Evolutionary conservation across 129 eudicot species (phyloP).

Genomic region (Mikania micrantha): DNA sequence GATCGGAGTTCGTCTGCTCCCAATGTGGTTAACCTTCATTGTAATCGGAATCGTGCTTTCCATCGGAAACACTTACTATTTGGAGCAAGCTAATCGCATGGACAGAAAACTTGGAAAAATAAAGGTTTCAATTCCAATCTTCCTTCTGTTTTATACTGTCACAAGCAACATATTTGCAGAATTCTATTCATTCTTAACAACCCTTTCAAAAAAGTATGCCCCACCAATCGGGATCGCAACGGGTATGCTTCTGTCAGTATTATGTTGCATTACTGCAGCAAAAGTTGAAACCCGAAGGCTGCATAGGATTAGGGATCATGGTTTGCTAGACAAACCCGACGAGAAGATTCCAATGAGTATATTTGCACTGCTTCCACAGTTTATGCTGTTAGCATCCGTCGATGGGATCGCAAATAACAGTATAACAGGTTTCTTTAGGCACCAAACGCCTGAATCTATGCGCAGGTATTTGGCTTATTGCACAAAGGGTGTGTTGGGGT

Average conservation of each 20-base stretch:
- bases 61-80: slow-evolving; percentile 53
- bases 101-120: slow-evolving; percentile 22
- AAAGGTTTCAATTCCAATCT: slow-evolving; percentile 22
- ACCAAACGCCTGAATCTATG: slow-evolving; percentile 37
- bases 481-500: slow-evolving; percentile 42
- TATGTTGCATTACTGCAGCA: slow-evolving; percentile 59
- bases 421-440: slow-evolving; percentile 22
- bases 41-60: slow-evolving; percentile 50
- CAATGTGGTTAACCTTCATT: slow-evolving; percentile 70
- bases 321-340: slow-evolving; percentile 46
- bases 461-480: slow-evolving; percentile 16
- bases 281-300: slow-evolving; percentile 42
- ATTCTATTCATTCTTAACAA: slow-evolving; percentile 13
- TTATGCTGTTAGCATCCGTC: slow-evolving; percentile 45
- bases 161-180: slow-evolving; percentile 16
- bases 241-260: slow-evolving; percentile 36
- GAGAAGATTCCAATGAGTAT: slow-evolving; percentile 49
- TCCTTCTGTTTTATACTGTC: slow-evolving; percentile 11
- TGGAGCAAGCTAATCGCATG: slow-evolving; percentile 26
- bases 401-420: slow-evolving; percentile 34
- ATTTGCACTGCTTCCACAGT: slow-evolving; percentile 52
- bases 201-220: slow-evolving; percentile 7
- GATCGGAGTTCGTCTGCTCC: slow-evolving; percentile 45
- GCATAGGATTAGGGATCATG: slow-evolving; percentile 24
- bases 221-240: slow-evolving; percentile 37